phyloP scores from a whole-genome alignment of 176 grass and related monocot species.

The Sorghum bicolor region Sorghum_bicolor_NCBIv3 NC_012871.2:5291001-5291500 shows the following conservation, averaged over 20 bases:
- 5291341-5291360: neutral
- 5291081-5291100: neutral
- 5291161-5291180: slow-evolving; percentile 29
- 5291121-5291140: slow-evolving; percentile 7
- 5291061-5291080: neutral
- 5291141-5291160: neutral
- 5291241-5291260: neutral
- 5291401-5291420: neutral
- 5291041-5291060: neutral
- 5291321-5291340: neutral
- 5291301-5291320: neutral
- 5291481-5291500: neutral
- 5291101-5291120: slow-evolving; percentile 28
- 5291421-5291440: neutral
- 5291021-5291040: neutral
- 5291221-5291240: neutral
- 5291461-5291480: neutral
- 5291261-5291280: slow-evolving; percentile 1
- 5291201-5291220: neutral
- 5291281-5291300: slow-evolving; percentile 22
- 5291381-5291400: slow-evolving; percentile 19
- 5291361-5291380: neutral
- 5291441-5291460: neutral
- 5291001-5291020: neutral
- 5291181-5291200: neutral